A percentile compares a stretch with the other conserved stretches of the same genome.
Evolutionary conservation across 2,329 filamentous ascomycete species (phyloP).

Genomic region (Hypoxylon sp.): DNA sequence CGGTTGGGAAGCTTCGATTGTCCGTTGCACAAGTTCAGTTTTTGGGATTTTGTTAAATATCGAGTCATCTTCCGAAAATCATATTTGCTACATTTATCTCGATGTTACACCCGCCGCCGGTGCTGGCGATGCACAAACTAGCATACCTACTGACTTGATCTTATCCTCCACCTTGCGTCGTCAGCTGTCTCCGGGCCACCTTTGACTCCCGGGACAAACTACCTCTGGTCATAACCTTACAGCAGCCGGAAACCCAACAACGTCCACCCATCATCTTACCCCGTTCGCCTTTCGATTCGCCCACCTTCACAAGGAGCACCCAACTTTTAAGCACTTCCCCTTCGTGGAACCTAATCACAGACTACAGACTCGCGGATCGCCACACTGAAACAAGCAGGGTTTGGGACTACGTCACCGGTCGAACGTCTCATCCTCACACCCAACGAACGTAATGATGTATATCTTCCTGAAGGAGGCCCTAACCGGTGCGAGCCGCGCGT

Average conservation of each 20-base stretch:
- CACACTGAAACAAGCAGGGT: constrained; percentile 33
- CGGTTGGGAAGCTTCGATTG: constrained; percentile 21
- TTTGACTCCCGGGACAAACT: constrained; percentile 4
- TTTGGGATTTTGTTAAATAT: constrained; percentile 39
- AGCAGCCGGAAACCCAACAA: background rate
- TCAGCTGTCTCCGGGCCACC: constrained; percentile 13
- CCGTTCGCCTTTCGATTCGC: constrained; percentile 6
- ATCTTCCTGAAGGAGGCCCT: constrained; percentile 35
- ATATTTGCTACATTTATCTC: constrained; percentile 1
- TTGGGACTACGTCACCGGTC: constrained; percentile 29
- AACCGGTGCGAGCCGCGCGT: constrained; percentile 39
- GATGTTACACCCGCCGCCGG: constrained; percentile 14
- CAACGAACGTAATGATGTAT: constrained; percentile 29
- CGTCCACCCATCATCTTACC: background rate
- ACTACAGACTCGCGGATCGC: constrained; percentile 26
- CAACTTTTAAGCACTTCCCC: constrained; percentile 18
- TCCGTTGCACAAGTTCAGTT: constrained; percentile 26
- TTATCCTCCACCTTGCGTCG: constrained; percentile 18
- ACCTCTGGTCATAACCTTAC: constrained; percentile 29
- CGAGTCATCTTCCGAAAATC: constrained; percentile 34
- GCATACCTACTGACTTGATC: constrained; percentile 4
- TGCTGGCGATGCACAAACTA: constrained; percentile 18
- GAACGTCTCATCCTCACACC: constrained; percentile 3
- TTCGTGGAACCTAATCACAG: constrained; percentile 31
- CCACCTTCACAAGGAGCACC: background rate